Evolutionary conservation across 257 asterid genomes (phyloP), one percentile per base, ranked within the genome.

Genomic region (Solanum stenotomum): DNA sequence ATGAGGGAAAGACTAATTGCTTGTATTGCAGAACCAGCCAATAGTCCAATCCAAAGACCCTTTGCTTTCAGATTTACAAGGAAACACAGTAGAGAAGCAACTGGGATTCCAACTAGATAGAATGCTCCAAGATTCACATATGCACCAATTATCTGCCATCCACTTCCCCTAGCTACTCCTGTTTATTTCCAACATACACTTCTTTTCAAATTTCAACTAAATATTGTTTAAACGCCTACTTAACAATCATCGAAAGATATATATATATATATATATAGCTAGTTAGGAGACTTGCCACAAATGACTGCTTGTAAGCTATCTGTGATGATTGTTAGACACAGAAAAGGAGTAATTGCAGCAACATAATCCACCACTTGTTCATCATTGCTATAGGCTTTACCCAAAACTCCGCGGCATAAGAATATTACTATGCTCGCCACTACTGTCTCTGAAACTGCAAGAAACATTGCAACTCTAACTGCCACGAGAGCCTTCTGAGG

Each of bases 161-260:
- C 97, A 85, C 95, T 88, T 37, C 94, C 96, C 84, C 96, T 92
- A 8, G 95, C 95, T 70, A 94, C 87, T 40, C 97, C 97, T 94
- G 90, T 75, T 38, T 71, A 67, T 34, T 38, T 77, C 59, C 84
- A 77, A 23, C 59, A 77, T 1, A 71, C 42, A 31, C 23, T 33
- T 71, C 18, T 16, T 16, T 8, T 33, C 78, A 71, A 71, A 29
- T 8, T 68, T 68, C 76, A 68, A 29, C 22, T 7, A 70, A 70
- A 33, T 38, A 12, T 77, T 23, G 22, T 76, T 31, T 4, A 76
- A 76, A 76, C 10, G 33, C 56, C 12, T 38, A 76, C 56, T 77
- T 77, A 77, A 77, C 35, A 34, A 77, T 38, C 56, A 37, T 38
- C 3, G 22, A 23, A 38, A 76, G 22, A 76, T 78, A 14, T n/a